Percentiles rank a stretch among this genome's conserved stretches.
Evolutionary conservation across 228 moss, liverwort and hornwort species (phyloP).

Genomic region (Sphagnum fallax): DNA sequence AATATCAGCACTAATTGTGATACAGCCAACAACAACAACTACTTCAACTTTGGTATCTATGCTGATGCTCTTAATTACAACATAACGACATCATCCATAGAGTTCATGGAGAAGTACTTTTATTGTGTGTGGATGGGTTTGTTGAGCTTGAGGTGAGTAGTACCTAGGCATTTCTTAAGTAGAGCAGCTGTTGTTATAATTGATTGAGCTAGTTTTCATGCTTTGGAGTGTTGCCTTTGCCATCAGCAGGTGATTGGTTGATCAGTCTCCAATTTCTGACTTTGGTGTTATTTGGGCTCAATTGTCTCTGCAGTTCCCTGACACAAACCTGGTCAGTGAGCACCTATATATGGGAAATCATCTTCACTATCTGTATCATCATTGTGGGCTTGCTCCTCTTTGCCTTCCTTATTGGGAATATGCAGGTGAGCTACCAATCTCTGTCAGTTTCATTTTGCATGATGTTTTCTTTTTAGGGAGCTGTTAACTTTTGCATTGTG

Average conservation of each 20-base stretch:
- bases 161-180: not conserved
- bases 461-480: not conserved
- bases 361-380: constrained; percentile 51
- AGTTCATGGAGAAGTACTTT: constrained; percentile 38
- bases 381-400: constrained; percentile 62
- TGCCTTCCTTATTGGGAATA: constrained; percentile 67
- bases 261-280: not conserved
- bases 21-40: not conserved
- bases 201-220: not conserved
- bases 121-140: constrained; percentile 76
- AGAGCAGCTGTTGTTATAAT: not conserved
- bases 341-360: constrained; percentile 45
- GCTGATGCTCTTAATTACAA: constrained; percentile 12
- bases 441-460: not conserved
- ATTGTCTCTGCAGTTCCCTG: constrained; percentile 38
- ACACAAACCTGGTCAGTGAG: constrained; percentile 43
- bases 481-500: not conserved
- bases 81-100: constrained; percentile 13
- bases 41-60: constrained; percentile 50
- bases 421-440: constrained; percentile 34
- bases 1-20: constrained; percentile 9
- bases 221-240: not conserved
- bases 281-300: not conserved
- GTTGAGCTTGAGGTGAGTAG: constrained; percentile 33
- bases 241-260: not conserved